Evolutionary conservation across 495 filamentous ascomycete species (phyloP).

Genomic region (Neurospora sp.): DNA sequence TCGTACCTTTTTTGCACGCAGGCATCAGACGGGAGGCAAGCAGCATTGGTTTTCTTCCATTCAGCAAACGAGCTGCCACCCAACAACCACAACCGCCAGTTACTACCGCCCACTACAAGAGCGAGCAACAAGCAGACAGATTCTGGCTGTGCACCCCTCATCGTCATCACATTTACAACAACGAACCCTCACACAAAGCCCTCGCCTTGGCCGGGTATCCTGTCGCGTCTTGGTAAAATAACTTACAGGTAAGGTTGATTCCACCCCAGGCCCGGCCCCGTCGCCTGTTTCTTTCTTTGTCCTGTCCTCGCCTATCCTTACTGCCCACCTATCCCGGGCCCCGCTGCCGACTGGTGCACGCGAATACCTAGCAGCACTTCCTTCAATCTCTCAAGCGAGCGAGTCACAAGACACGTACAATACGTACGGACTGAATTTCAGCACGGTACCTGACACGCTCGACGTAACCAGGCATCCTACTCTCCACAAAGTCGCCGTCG

Average conservation of each 20-base stretch:
- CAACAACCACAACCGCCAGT: not conserved
- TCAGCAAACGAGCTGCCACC: not conserved
- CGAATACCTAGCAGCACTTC: not conserved
- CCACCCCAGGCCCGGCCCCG: not conserved
- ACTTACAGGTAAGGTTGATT: not conserved
- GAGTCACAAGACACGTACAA: not conserved
- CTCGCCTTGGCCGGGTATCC: not conserved
- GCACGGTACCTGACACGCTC: not conserved
- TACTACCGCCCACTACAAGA: not conserved
- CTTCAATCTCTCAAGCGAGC: not conserved
- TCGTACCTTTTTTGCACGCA: not conserved
- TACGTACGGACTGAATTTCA: not conserved
- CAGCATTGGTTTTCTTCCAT: not conserved
- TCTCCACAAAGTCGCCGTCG: conserved; percentile 9
- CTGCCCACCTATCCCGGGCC: not conserved
- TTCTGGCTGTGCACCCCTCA: not conserved
- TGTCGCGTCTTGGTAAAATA: not conserved
- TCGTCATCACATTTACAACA: not conserved
- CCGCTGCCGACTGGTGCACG: not conserved
- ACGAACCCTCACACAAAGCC: not conserved
- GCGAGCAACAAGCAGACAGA: not conserved
- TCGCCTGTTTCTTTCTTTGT: not conserved
- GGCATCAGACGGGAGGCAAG: not conserved
- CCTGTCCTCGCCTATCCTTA: not conserved
- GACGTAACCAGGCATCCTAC: not conserved